Evolutionary conservation across 768 basidiomycete genomes (phyloP).

Genomic region (Lenzites betulinus): DNA sequence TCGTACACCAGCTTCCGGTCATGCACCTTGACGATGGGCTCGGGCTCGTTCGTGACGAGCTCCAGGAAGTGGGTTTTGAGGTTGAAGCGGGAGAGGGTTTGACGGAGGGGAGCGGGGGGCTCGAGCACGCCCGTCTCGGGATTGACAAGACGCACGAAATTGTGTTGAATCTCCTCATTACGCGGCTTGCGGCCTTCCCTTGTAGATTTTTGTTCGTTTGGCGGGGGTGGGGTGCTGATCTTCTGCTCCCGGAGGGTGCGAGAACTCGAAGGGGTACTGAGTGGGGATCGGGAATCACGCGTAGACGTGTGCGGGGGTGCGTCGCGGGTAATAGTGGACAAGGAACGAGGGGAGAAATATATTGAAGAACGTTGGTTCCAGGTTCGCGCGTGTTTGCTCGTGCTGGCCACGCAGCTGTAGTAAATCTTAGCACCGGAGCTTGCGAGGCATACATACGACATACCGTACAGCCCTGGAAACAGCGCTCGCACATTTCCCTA

Average conservation of each 20-base stretch:
- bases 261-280: background rate
- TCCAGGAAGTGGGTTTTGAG: constrained; percentile 48
- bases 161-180: constrained; percentile 46
- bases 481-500: background rate
- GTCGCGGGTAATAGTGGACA: background rate
- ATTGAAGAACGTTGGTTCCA: background rate
- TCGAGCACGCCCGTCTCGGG: constrained; percentile 44
- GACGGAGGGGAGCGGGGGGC: constrained; percentile 36
- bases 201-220: background rate
- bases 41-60: constrained; percentile 50
- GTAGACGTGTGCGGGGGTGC: background rate
- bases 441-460: background rate
- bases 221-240: background rate
- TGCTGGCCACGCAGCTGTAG: background rate
- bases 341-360: background rate
- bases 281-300: background rate
- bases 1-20: constrained; percentile 46
- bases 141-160: constrained; percentile 49
- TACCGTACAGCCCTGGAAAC: background rate
- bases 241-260: background rate
- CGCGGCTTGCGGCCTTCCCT: constrained; percentile 16
- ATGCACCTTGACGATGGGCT: constrained; percentile 63
- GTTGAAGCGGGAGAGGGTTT: constrained; percentile 50
- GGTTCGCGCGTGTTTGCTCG: background rate
- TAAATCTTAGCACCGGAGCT: background rate